Evolutionary conservation across 306 rosid species (phyloP), one percentile per base, ranked within the genome.

Genomic region (Cicer arietinum): DNA sequence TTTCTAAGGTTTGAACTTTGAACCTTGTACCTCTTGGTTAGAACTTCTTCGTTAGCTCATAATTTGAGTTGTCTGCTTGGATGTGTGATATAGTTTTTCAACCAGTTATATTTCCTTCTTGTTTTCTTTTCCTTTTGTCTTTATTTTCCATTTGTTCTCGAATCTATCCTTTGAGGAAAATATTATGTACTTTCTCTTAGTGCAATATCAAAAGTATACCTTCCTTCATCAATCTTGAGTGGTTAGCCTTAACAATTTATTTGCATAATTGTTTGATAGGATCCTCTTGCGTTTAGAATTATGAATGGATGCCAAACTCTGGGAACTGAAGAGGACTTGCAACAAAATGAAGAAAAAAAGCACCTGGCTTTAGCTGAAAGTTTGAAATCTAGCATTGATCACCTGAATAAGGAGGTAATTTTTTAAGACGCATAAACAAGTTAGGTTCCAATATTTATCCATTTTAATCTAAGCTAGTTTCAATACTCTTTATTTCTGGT

Each of bases 301-400:
- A 76, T 56, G 35, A 84, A 79, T 61, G 86, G 86, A 75, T 48
- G 67, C 77, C 69, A 80, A 79, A 77, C 75, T 71, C 75, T 63
- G 50, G 81, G 67, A 80, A 78, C 76, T 75, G 85, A 85, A 78
- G 88, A 78, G 17, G 85, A 80, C 73, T 62, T 68, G 69, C 86
- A 71, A 69, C 81, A 68, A 10, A 69, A 71, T 54, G 90, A 86
- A 83, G 89, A 84, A 83, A 84, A 70, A 58, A 84, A 87, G 81
- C 89, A 81, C 70, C 25, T 77, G 70, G 91, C 82, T 78, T 85
- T 89, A 74, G 81, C 82, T 53, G 81, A 81, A 73, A 86, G 84
- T 81, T 73, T 92, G 85, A 95, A 84, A 77, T 90, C 93, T 77
- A 88, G 98, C 88, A 79, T 95, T 84, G 97, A 89, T 54, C 86